Evolutionary conservation across 768 basidiomycete genomes (phyloP).

Genomic region (Termitomyces sp.): DNA sequence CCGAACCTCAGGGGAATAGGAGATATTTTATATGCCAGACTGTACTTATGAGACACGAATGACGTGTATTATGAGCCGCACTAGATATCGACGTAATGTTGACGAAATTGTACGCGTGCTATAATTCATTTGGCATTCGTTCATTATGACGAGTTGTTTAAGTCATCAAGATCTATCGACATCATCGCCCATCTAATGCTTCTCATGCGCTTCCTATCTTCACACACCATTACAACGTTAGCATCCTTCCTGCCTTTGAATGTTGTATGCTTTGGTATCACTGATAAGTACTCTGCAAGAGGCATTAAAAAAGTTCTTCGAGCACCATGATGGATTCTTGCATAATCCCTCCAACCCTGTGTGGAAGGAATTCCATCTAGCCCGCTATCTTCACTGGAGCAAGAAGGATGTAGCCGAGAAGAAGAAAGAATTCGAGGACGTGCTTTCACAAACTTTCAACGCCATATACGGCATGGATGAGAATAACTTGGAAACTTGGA

Average conservation of each 20-base stretch:
- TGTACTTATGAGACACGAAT: no score
- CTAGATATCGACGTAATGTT: no score
- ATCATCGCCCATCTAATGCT: no score
- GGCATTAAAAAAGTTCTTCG: slow-evolving; percentile 14
- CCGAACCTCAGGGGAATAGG: no score
- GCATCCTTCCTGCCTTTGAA: not conserved
- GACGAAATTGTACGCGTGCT: no score
- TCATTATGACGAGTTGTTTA: no score
- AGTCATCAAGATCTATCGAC: no score
- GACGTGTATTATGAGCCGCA: no score
- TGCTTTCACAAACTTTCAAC: slow-evolving; percentile 27
- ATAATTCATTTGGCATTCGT: no score
- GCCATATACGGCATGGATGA: slow-evolving; percentile 25
- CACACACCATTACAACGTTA: not conserved
- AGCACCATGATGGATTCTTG: slow-evolving; percentile 12
- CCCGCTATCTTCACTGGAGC: slow-evolving; percentile 12
- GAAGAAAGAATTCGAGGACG: slow-evolving; percentile 19
- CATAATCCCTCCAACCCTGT: slow-evolving; percentile 5
- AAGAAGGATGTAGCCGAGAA: slow-evolving; percentile 8
- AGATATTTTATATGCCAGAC: no score
- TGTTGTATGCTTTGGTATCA: not conserved
- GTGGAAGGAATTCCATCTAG: slow-evolving; percentile 22
- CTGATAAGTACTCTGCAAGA: not conserved
- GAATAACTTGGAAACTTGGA: slow-evolving; percentile 17
- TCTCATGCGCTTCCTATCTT: not conserved